Evolutionary conservation across 306 rosid genomes (phyloP).

Genomic region (Luffa acutangula): DNA sequence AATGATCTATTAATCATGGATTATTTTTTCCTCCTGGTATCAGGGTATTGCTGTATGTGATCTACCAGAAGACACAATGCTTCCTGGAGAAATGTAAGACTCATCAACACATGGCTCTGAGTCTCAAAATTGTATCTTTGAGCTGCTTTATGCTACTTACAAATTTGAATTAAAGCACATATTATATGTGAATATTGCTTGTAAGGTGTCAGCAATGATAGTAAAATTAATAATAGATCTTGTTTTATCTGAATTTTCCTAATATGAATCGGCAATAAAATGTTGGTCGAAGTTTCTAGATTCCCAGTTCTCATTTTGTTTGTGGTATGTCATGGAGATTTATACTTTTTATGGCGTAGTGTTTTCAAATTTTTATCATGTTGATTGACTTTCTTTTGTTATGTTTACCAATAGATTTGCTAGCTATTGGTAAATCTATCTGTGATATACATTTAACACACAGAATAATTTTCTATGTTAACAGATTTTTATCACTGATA

Average conservation of each 20-base stretch:
- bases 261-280: background rate
- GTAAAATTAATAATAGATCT: background rate
- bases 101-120: background rate
- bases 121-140: constrained; percentile 6
- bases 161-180: background rate
- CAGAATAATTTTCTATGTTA: too few relatives aligned
- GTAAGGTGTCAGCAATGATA: background rate
- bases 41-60: constrained; percentile 91
- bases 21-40: background rate
- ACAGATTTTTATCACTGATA: too few relatives aligned
- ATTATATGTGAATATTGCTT: constrained; percentile 1
- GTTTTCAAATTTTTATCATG: too few relatives aligned
- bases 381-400: too few relatives aligned
- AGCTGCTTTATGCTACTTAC: background rate
- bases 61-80: constrained; percentile 94
- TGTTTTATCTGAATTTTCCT: background rate
- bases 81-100: constrained; percentile 86
- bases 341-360: too few relatives aligned
- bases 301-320: background rate
- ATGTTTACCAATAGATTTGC: too few relatives aligned
- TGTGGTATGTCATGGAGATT: background rate
- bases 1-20: background rate
- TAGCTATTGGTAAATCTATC: too few relatives aligned
- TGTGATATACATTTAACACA: too few relatives aligned
- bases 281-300: background rate